These are phyloP conservation scores for Gossypium davidsonii DNA, from an alignment of 441 rosid genomes.

Conservation along the genomic window DNA sequence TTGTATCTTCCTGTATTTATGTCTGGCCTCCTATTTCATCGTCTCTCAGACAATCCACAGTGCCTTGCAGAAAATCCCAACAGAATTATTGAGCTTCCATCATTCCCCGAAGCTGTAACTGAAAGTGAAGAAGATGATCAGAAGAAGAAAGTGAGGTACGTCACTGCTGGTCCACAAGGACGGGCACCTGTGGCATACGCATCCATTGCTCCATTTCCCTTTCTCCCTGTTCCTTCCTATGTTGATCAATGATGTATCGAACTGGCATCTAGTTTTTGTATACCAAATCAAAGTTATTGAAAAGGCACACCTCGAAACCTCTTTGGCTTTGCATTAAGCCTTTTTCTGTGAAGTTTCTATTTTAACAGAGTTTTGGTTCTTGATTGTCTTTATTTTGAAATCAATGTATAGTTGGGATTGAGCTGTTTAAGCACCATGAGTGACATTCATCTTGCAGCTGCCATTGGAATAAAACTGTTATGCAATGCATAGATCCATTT, in stretches of 20 bases:
- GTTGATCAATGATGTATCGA: slow-evolving; percentile 21
- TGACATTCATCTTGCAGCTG: not conserved
- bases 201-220: slow-evolving; percentile 87
- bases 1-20: slow-evolving; percentile 85
- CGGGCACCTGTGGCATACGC: slow-evolving; percentile 82
- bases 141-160: slow-evolving; percentile 23
- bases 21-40: slow-evolving; percentile 74
- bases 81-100: slow-evolving; percentile 17
- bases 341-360: too few species aligned
- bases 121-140: slow-evolving; percentile 17
- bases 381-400: not conserved
- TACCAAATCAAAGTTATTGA: not conserved
- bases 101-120: slow-evolving; percentile 12
- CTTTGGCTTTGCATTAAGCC: not conserved
- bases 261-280: slow-evolving; percentile 9
- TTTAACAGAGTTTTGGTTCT: not conserved
- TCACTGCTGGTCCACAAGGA: slow-evolving; percentile 11
- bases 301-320: not conserved
- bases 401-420: not conserved
- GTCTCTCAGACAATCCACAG: slow-evolving; percentile 34
- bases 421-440: not conserved
- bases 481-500: not conserved
- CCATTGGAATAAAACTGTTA: not conserved
- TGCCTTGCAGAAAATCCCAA: slow-evolving; percentile 16
- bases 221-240: slow-evolving; percentile 76